Base-by-base conservation (phyloP, 177 flowering plant species). In the Tripterygium wilfordii region DNA sequence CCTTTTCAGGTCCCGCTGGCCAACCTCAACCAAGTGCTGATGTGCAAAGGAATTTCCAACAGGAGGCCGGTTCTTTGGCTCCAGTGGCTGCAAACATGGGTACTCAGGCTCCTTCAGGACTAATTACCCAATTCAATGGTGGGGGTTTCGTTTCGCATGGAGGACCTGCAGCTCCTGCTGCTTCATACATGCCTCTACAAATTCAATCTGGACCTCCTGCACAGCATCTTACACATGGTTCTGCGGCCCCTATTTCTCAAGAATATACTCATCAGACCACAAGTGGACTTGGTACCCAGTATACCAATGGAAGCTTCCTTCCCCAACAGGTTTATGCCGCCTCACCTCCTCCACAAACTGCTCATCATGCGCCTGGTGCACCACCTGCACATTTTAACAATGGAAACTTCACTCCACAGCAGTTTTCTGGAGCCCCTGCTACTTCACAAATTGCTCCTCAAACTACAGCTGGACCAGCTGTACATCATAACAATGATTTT, bases 1-100 rank as follows among this genome's bases (percentile, higher is more conserved):
- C 66, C 20, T 69, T 69, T 65, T 56, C 74, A 20, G 60, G 64
- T 43, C 63, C 68, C 28, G 42, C 45, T 45, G 66, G 60, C 51
- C 73, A 63, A 49, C 43, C 66, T 39, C 50, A 54, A 43, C 56
- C 44, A 20, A 52, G 45, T 33, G 18, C 40, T 27, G 49, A 54
- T 57, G 40, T 45, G 29, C 55, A 25, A 47, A 63, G 58, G 14
- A 48, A 45, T 54, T 57, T 62, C 44, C 53, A 40, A 16, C 57
- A 61, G n/a, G 65, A 51, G 54, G 18, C 55, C 2, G 69, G 55
- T 30, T 40, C 42, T 56, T 3, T 44, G 7, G 31, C 18, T 22
- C 30, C 45, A 1, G 18, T n/a, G 5, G 18, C 4, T 14, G 4
- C 45, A 25, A 14, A 25, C 18, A 5, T 25, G 17, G 54, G 18